phyloP scores from a whole-genome alignment of 768 basidiomycete genomes.

The Leccinum subtestaceum region DNA sequence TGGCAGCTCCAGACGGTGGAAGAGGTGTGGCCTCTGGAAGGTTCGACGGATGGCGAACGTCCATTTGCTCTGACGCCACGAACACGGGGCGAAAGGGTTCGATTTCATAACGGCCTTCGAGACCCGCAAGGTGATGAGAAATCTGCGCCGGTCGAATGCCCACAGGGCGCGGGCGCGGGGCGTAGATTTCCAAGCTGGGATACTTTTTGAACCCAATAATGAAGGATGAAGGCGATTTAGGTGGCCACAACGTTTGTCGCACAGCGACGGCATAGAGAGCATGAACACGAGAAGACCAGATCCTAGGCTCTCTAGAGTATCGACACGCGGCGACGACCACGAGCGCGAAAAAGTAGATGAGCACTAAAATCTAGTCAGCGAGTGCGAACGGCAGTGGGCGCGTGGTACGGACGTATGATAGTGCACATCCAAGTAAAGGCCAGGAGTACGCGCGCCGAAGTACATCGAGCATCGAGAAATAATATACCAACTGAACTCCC shows the following conservation, averaged over 20 bases:
- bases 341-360: conserved; percentile 55
- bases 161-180: conserved; percentile 45
- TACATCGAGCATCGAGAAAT: conserved; percentile 33
- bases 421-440: conserved; percentile 59
- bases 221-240: conserved; percentile 27
- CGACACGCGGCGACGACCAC: conserved; percentile 43
- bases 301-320: conserved; percentile 40
- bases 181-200: conserved; percentile 37
- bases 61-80: conserved; percentile 22
- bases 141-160: conserved; percentile 33
- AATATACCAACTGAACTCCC: not conserved
- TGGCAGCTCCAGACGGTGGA: conserved; percentile 21
- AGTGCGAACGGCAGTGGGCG: not conserved
- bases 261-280: conserved; percentile 37
- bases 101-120: conserved; percentile 44
- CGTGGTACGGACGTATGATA: conserved; percentile 34
- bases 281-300: conserved; percentile 54
- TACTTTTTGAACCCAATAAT: conserved; percentile 37
- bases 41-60: conserved; percentile 6
- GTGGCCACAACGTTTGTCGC: conserved; percentile 30
- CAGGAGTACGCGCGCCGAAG: conserved; percentile 52
- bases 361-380: conserved; percentile 38
- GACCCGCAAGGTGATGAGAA: conserved; percentile 37
- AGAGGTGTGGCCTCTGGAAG: conserved; percentile 28
- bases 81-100: conserved; percentile 41